Base-by-base conservation (phyloP, 179 eudicot species). In the Spinacia oleracea region DNA sequence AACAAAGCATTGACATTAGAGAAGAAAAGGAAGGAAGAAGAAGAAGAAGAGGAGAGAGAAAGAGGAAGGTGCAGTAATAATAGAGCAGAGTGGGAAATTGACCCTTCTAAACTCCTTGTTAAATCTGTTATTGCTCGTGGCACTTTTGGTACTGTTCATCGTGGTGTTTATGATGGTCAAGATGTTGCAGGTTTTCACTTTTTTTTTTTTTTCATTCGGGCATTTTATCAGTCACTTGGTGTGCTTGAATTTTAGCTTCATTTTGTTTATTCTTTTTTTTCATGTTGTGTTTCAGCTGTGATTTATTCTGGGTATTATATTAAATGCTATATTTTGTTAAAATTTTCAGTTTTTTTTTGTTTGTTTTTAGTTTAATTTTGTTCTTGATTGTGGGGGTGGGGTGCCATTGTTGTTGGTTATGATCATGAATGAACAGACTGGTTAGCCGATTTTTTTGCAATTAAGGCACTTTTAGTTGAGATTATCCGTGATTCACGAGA, bases 51-150 rank as follows among this genome's bases (percentile, higher is more conserved):
- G 10, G 79, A 75, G 66, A 46, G 63, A 74, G 58, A 35, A 64
- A 67, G 81, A 76, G 69, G 32, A 34, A 80, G 76, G n/a, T 45
- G 35, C 58, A 53, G 58, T 53, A 53, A 53, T 27, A 43, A 56
- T 72, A 63, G 82, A 53, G 80, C 80, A 27, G 85, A 83, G n/a
- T 83, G 85, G 85, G 85, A 83, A 46, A 83, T 83, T 83, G 85
- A 83, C 66, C 85, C 85, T 65, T 76, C 83, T 72, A 80, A 80
- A 51, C 81, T 83, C 8, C 78, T 83, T 16, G 72, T 83, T 70
- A 83, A 83, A 53, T 72, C 85, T 65, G 85, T 83, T 48, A 83
- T 83, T 83, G 85, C 83, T 64, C 85, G 85, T 46, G 85, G 85
- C 21, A 83, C 80, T 20, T 83, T 83, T 55, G 85, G 85, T n/a